Conservation (phyloP, 805 yeast genomes). For the Saturnispora dispora region DNA sequence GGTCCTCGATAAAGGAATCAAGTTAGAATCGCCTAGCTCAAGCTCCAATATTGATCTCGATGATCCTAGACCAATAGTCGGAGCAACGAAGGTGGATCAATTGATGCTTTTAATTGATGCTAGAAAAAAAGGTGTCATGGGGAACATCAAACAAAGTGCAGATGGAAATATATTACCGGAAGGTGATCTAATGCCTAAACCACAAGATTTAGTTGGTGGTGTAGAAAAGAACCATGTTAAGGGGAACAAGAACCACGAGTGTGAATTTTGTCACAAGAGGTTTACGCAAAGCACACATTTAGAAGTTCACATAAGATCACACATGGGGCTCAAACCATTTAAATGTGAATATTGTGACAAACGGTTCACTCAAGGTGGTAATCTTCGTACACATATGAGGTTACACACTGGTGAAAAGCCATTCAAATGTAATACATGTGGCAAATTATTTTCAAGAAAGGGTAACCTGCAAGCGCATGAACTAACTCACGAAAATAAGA, state of each 20-base stretch:
- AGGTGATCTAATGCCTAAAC: slow-evolving; percentile 35
- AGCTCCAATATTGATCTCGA: neutral
- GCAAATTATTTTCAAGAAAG: slow-evolving; percentile 72
- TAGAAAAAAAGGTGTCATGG: slow-evolving; percentile 64
- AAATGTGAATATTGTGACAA: slow-evolving; percentile 73
- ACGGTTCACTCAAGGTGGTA: slow-evolving; percentile 84
- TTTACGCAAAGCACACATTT: slow-evolving; percentile 88
- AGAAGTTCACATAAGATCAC: slow-evolving; percentile 83
- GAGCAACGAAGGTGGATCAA: slow-evolving; percentile 86
- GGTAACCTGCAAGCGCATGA: slow-evolving; percentile 88
- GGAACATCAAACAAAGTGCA: slow-evolving; percentile 51
- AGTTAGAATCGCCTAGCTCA: neutral
- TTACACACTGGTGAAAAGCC: slow-evolving; percentile 93
- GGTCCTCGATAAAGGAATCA: neutral
- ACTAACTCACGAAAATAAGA: slow-evolving; percentile 68
- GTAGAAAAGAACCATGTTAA: slow-evolving; percentile 51
- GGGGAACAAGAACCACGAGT: slow-evolving; percentile 50
- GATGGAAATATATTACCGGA: slow-evolving; percentile 49
- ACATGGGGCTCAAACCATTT: slow-evolving; percentile 79
- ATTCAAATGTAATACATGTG: slow-evolving; percentile 68
- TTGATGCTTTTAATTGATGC: slow-evolving; percentile 89
- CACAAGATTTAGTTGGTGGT: slow-evolving; percentile 68
- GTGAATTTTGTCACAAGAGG: slow-evolving; percentile 68
- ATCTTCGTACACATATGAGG: slow-evolving; percentile 74
- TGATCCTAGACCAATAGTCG: slow-evolving; percentile 62